Evolutionary conservation across 768 basidiomycete genomes (phyloP), one percentile per base, ranked within the genome.

Genomic region (Suillus discolor): DNA sequence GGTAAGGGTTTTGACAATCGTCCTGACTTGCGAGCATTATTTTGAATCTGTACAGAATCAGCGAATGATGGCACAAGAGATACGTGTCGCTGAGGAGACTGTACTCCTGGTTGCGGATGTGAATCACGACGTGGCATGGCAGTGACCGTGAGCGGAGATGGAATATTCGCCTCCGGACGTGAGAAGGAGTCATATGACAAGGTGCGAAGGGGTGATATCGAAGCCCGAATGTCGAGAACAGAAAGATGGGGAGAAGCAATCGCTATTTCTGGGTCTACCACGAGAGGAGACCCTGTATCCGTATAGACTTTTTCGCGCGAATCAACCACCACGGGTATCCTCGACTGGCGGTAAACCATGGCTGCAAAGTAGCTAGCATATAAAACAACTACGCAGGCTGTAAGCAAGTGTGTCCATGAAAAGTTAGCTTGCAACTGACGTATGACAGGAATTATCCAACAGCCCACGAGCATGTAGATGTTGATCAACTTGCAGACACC

Each of bases 361-460:
- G 76, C 23, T 15, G 75, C 77, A 61, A 87, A 80, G 55, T 81
- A 80, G n/a, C 63, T 65, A 8, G 78, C 72, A 63, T 87, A 87
- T 23, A 77, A 28, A n/a, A 81, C 36, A 49, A 85, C 86, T 86
- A 53, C 44, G 25, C 31, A 44, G 8, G 39, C 64, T 61, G 51
- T 66, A 12, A 71, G 23, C n/a, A 25, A 7, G 15, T 5, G 20
- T 45, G 9, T 42, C 12, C 18, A 31, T 51, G 74, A 64, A 55
- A 62, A 57, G 13, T 60, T 13, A 13, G 67, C 59, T 38, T 49
- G 65, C 53, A 70, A 76, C 87, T 67, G 65, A 89, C 88, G 73
- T 51, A 88, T 71, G 4, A 73, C 73, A 28, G 88, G 88, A 60
- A 81, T 74, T 47, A 86, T 69, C 88, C 88, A 89, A 68, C 81